Evolutionary conservation across 1,284 basidiomycete genomes (phyloP), one percentile per base, ranked within the genome.

Genomic region (Ganoderma boninense): DNA sequence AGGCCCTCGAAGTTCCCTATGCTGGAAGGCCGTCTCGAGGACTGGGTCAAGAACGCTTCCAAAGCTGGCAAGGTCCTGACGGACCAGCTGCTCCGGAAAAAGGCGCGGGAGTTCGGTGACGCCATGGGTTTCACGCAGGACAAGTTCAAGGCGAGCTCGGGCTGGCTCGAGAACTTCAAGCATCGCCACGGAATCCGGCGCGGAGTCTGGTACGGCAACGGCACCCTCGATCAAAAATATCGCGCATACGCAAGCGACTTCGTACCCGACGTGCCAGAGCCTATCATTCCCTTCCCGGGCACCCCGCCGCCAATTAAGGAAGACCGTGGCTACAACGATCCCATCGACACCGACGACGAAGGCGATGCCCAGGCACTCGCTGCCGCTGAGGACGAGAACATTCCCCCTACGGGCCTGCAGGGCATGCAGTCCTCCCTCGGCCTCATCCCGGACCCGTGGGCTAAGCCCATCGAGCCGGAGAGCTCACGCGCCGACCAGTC

Each of bases 111-210:
- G 73, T 85, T 93, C 66, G 94, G 93, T 2, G 82, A 84, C 59
- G 81, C 79, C 29, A 84, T 91, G 65, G 83, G 86, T 70, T 89
- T 89, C 73, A 77, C 86, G 59, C 86, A 90, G 64, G 91, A 93
- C 71, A 89, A 90, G 79, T 97, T 97, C 88, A 97, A 96, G 82
- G 95, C 94, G 32, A 95, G 92, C 74, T 90, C 92, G 23, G 95
- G 95, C 4, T 97, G 95, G 95, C 87, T 97, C 68, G 95, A 97
- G 77, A 95, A 95, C 80, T 97, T 96, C 86, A 96, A 96, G 81
- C 87, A 90, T 74, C 90, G 95, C 52, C 88, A 92, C 76, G 88
- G 88, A 65, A 93, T 96, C 70, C 86, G 87, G 43, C 88, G 88
- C 38, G 92, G 92, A 0, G 84, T 87, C 26, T 93, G 88, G 86